phyloP scores from a whole-genome alignment of 1,284 basidiomycete genomes.

The Mycosarcoma mackinlayi region DNA sequence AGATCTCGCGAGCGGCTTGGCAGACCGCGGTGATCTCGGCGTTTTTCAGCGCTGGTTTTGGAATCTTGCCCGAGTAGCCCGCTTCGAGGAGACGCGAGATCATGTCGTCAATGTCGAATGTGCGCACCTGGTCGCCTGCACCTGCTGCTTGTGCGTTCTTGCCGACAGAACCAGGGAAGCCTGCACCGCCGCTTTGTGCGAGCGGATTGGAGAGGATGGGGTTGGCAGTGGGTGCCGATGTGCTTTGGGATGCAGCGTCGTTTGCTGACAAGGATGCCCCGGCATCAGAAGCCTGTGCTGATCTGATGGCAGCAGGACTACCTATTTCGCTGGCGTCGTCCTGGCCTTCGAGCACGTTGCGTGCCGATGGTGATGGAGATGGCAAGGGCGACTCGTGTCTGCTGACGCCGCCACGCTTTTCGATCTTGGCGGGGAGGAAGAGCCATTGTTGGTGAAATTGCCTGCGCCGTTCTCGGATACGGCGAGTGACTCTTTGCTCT shows the following conservation, averaged over 20 bases:
- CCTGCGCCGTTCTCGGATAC: conserved; percentile 25
- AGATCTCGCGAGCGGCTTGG: conserved; percentile 94
- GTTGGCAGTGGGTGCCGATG: conserved; percentile 34
- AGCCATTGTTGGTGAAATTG: conserved; percentile 15
- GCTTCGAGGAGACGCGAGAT: conserved; percentile 95
- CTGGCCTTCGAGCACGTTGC: conserved; percentile 42
- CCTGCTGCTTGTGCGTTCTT: conserved; percentile 36
- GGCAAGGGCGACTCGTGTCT: conserved; percentile 61
- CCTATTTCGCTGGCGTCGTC: conserved; percentile 34
- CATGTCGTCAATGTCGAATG: conserved; percentile 97
- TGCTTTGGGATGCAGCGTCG: conserved; percentile 25
- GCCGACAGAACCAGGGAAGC: conserved; percentile 33
- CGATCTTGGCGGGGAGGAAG: conserved; percentile 55
- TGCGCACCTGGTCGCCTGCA: conserved; percentile 62
- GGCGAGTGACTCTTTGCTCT: conserved; percentile 38
- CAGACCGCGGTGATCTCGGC: conserved; percentile 95
- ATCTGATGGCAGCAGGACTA: conserved; percentile 31
- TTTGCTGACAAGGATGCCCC: conserved; percentile 20
- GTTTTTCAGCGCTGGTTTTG: conserved; percentile 96
- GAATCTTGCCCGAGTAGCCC: conserved; percentile 97
- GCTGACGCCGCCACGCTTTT: conserved; percentile 60
- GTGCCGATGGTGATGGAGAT: conserved; percentile 56
- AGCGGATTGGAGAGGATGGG: conserved; percentile 54
- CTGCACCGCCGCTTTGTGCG: conserved; percentile 28
- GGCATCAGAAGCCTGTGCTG: conserved; percentile 17